A percentile compares a stretch with the other conserved stretches of the same genome.
Conservation (phyloP, 2,329 filamentous ascomycete genomes). For the Mollisia scopiformis region DNA sequence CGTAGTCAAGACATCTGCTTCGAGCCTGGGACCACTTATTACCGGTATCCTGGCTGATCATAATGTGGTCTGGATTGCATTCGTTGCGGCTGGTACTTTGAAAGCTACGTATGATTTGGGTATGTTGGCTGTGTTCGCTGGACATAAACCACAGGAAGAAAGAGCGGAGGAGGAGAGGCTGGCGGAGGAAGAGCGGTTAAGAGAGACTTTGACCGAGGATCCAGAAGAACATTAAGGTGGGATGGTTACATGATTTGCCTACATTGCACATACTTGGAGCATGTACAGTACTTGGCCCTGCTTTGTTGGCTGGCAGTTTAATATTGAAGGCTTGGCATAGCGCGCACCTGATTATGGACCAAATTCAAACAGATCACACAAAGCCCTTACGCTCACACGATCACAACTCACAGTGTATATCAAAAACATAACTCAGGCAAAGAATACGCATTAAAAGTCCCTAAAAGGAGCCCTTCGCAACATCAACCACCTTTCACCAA, state of each 20-base stretch:
- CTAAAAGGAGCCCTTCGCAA: neutral
- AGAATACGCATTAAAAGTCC: neutral
- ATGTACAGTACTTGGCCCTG: neutral
- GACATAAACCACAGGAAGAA: slow-evolving; percentile 35
- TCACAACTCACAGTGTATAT: neutral
- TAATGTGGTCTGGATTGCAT: slow-evolving; percentile 62
- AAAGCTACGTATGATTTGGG: slow-evolving; percentile 65
- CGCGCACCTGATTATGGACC: too few relatives aligned
- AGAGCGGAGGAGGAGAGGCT: slow-evolving; percentile 25
- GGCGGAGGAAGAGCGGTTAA: slow-evolving; percentile 21
- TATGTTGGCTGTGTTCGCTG: slow-evolving; percentile 52
- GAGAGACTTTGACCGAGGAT: slow-evolving; percentile 21
- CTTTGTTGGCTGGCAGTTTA: neutral
- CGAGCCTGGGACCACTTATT: slow-evolving; percentile 63
- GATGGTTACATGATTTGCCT: neutral
- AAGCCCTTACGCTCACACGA: neutral
- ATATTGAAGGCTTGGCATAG: neutral
- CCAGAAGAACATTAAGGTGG: slow-evolving; percentile 15
- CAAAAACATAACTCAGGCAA: neutral
- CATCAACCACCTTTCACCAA: neutral
- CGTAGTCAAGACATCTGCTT: slow-evolving; percentile 66
- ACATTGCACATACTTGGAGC: neutral
- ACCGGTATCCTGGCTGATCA: slow-evolving; percentile 64
- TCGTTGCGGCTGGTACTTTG: slow-evolving; percentile 63
- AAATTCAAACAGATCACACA: too few relatives aligned